Base-by-base conservation (phyloP, 208 protist species). In the Leishmania braziliensis region DNA sequence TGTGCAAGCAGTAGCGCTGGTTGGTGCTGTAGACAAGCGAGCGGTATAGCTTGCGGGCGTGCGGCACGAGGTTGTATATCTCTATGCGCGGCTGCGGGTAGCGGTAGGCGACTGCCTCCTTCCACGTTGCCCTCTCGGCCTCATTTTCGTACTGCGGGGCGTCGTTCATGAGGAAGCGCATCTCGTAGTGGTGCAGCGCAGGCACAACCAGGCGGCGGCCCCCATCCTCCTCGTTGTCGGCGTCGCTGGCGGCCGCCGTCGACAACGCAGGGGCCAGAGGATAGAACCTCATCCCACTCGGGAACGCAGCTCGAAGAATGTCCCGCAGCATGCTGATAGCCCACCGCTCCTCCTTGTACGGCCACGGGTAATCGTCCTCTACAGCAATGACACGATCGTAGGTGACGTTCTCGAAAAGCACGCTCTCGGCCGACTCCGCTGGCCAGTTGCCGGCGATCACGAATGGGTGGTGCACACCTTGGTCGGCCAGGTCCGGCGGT, bases 31-130 rank as follows among this genome's bases (percentile, higher is more conserved):
- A 97, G 54, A 96, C 88, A 50, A 96, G 88, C 23, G 84, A 88
- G 63, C 93, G 92, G 78, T 92, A 97, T 77, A 96, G 78, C 79
- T 85, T 85, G 23, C 94, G 85, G 46, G 89, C 92, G 86, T 97
- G 94, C 23, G 91, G 84, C 20, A 95, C 85, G 12, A 97, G 89
- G 83, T 96, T 97, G 84, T 90, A 96, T 4, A 96, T 75, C 66
- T 93, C 78, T 0, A 96, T 63, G 43, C 87, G 86, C 12, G 86
- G 83, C 72, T 86, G 82, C 29, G 88, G 88, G 83, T 91, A 84
- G 75, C 84, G 85, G 77, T 90, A 88, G 29, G 90, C 89, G n/a
- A 95, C 90, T 8, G 90, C 80, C 83, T 97, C 93, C 84, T 97
- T 97, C 92, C 92, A 97, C n/a, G 93, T 97, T 10, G 89, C 75